Percentiles rank a stretch among this genome's conserved stretches.
Conservation (phyloP, 345 rosid species). For the thale cress (Arabidopsis thaliana) region TAIR10.1 NC_003074.8:17079001-17079500, state of each 20-base stretch:
- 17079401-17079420: slow-evolving; percentile 48
- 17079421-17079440: slow-evolving; percentile 41
- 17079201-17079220: slow-evolving; percentile 30
- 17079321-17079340: not conserved
- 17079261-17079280: not conserved
- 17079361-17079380: slow-evolving; percentile 45
- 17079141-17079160: slow-evolving; percentile 51
- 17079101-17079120: slow-evolving; percentile 48
- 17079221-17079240: slow-evolving; percentile 26
- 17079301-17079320: not conserved
- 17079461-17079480: slow-evolving; percentile 27
- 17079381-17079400: slow-evolving; percentile 44
- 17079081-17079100: slow-evolving; percentile 50
- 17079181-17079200: slow-evolving; percentile 13
- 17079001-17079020: not conserved
- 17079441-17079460: slow-evolving; percentile 48
- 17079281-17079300: not conserved
- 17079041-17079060: slow-evolving; percentile 18
- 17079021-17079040: not conserved
- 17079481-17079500: slow-evolving; percentile 16
- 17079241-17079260: not conserved
- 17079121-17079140: slow-evolving; percentile 61
- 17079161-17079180: slow-evolving; percentile 21
- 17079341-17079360: slow-evolving; percentile 32
- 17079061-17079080: slow-evolving; percentile 35